These are phyloP conservation scores for Mycena sanguinolenta DNA, from an alignment of 768 basidiomycete species.

Conservation along the genomic window DNA sequence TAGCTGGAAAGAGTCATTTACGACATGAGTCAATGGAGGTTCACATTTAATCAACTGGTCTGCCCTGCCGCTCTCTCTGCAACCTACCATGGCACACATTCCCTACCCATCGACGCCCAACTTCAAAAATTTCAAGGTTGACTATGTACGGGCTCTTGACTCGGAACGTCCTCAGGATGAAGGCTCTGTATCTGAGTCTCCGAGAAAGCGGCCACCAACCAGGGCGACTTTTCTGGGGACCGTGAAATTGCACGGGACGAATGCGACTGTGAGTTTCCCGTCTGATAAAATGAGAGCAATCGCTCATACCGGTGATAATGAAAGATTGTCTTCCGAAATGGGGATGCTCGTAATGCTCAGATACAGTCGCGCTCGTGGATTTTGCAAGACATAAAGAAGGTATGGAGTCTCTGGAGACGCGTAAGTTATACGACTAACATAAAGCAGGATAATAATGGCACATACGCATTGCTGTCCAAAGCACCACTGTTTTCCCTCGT, in stretches of 20 bases:
- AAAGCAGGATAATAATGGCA: conserved; percentile 24
- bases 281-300: too few species aligned
- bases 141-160: conserved; percentile 25
- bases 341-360: conserved; percentile 17
- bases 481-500: conserved; percentile 38
- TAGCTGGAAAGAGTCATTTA: background rate
- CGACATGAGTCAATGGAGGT: conserved; percentile 15
- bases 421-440: too few species aligned
- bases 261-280: too few species aligned
- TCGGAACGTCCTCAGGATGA: background rate
- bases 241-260: conserved; percentile 40
- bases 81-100: conserved; percentile 20
- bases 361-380: conserved; percentile 41
- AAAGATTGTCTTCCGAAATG: conserved; percentile 33
- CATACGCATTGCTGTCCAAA: conserved; percentile 33
- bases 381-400: conserved; percentile 29
- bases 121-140: conserved; percentile 36
- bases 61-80: conserved; percentile 18
- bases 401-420: too few species aligned
- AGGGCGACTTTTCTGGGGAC: conserved; percentile 37
- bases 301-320: too few species aligned
- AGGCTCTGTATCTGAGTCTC: background rate
- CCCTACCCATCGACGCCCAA: conserved; percentile 37
- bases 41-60: background rate
- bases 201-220: conserved; percentile 25